These are phyloP conservation scores for Tephrocybe sp. DNA, from an alignment of 768 basidiomycete genomes.

Conservation along the genomic window DNA sequence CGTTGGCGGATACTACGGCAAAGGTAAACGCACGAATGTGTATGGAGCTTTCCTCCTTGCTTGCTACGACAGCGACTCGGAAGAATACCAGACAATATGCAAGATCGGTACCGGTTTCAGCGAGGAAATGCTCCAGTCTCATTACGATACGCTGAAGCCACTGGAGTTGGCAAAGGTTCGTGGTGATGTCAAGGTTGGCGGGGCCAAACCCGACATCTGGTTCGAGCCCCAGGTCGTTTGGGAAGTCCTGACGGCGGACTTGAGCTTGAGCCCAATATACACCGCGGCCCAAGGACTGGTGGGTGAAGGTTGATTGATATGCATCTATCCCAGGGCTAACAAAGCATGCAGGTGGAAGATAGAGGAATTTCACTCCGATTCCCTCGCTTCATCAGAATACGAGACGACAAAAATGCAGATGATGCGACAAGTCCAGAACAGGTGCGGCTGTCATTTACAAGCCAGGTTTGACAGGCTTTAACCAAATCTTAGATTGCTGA, in stretches of 20 bases:
- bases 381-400: conserved; percentile 87
- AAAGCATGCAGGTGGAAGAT: conserved; percentile 66
- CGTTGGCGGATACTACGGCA: conserved; percentile 96
- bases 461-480: neutral
- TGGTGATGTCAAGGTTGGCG: conserved; percentile 85
- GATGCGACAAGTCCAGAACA: conserved; percentile 94
- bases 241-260: conserved; percentile 97
- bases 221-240: conserved; percentile 97
- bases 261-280: conserved; percentile 95
- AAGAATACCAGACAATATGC: conserved; percentile 96
- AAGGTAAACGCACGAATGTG: conserved; percentile 95
- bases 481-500: conserved; percentile 69
- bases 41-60: conserved; percentile 98
- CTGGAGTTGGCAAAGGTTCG: conserved; percentile 69
- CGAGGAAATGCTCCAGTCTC: conserved; percentile 81
- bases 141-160: conserved; percentile 80
- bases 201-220: conserved; percentile 96
- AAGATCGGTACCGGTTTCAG: conserved; percentile 99
- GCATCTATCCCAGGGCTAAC: neutral
- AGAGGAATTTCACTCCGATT: conserved; percentile 95
- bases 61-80: conserved; percentile 92
- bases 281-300: conserved; percentile 93
- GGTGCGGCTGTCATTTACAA: too few relatives aligned
- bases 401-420: conserved; percentile 92
- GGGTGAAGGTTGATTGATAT: conserved; percentile 25